These are phyloP conservation scores for Cicer yamashitae DNA, from an alignment of 306 rosid species.

Conservation along the genomic window DNA sequence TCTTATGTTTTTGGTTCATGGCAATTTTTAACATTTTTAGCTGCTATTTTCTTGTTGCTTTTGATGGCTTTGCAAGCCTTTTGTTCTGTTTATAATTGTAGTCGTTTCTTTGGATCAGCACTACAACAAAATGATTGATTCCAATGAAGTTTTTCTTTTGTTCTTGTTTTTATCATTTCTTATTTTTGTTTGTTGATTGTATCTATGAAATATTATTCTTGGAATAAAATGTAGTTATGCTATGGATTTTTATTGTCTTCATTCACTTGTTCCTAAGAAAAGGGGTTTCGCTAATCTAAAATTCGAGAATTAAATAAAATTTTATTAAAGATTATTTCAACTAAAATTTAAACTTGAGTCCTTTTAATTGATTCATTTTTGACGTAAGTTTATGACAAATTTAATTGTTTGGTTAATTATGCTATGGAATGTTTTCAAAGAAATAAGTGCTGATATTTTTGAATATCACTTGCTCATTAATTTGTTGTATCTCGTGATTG, in stretches of 20 bases:
- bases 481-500: not conserved
- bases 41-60: slow-evolving; percentile 59
- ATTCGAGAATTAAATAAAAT: no score
- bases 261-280: no score
- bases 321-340: no score
- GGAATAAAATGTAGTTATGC: slow-evolving; percentile 1
- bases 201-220: not conserved
- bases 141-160: not conserved
- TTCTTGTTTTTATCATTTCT: not conserved
- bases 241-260: not conserved
- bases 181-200: not conserved
- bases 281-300: no score
- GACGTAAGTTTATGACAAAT: rapidly evolving
- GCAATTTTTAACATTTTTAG: slow-evolving; percentile 65
- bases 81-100: slow-evolving; percentile 49
- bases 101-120: slow-evolving; percentile 30
- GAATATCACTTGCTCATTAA: not conserved
- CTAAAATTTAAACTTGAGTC: no score
- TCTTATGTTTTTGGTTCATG: slow-evolving; percentile 65
- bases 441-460: not conserved
- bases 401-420: not conserved
- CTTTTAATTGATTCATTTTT: no score
- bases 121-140: not conserved
- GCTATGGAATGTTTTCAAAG: not conserved
- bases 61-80: slow-evolving; percentile 58